Evolutionary conservation across 768 basidiomycete genomes (phyloP).

Genomic region (Kwoniella pini): DNA sequence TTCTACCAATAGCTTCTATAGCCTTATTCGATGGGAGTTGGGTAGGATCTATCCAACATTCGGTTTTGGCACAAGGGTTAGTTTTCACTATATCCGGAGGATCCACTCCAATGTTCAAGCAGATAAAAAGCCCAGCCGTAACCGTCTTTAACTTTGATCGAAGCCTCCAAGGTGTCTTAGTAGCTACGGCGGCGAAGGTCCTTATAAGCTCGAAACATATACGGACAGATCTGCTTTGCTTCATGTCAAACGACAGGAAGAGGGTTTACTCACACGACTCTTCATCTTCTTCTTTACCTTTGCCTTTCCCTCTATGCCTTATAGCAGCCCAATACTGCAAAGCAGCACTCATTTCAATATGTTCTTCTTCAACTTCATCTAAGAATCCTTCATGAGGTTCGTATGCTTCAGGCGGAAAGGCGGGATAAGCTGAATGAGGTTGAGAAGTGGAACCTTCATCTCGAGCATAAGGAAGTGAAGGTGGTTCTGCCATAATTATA

Average conservation of each 20-base stretch:
- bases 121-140: slow-evolving; percentile 78
- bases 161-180: slow-evolving; percentile 64
- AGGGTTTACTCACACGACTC: slow-evolving; percentile 42
- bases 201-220: not conserved
- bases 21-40: slow-evolving; percentile 90
- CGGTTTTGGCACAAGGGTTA: slow-evolving; percentile 87
- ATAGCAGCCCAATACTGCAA: slow-evolving; percentile 59
- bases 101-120: slow-evolving; percentile 95
- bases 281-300: slow-evolving; percentile 55
- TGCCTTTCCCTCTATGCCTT: slow-evolving; percentile 79
- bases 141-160: slow-evolving; percentile 88
- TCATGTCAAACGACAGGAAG: too few species aligned
- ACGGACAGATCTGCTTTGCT: too few species aligned
- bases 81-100: slow-evolving; percentile 98
- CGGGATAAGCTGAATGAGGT: slow-evolving; percentile 35
- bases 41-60: slow-evolving; percentile 97
- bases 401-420: slow-evolving; percentile 20
- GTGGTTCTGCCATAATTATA: slow-evolving; percentile 25
- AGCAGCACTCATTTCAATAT: slow-evolving; percentile 28
- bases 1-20: slow-evolving; percentile 86
- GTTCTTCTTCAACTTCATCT: slow-evolving; percentile 15
- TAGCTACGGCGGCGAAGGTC: not conserved
- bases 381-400: slow-evolving; percentile 9
- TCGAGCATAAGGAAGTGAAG: slow-evolving; percentile 45
- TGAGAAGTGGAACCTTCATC: slow-evolving; percentile 49